Evolutionary conservation across 164 flowering plant genomes (phyloP).

Genomic region (Litsea cubeba): DNA sequence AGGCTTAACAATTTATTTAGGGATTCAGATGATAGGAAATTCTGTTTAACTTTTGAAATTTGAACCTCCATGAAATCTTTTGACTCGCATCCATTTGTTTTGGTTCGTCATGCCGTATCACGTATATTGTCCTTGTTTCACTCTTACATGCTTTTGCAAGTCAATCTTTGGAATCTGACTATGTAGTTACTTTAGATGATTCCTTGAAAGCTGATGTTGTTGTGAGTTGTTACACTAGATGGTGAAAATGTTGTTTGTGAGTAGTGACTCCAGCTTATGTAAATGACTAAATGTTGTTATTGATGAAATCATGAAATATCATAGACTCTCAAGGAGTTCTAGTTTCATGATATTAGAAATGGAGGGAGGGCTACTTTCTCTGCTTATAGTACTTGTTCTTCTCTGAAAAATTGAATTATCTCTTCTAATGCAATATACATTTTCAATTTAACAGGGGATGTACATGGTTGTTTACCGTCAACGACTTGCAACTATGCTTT

Average conservation of each 20-base stretch:
- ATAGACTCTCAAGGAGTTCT: not conserved
- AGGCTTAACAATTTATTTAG: not conserved
- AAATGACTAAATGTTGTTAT: not conserved
- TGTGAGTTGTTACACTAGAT: not conserved
- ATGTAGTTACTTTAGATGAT: not conserved
- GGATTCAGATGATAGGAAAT: not conserved
- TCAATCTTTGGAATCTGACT: not conserved
- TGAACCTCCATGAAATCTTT: not conserved
- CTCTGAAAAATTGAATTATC: not conserved
- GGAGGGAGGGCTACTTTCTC: not conserved
- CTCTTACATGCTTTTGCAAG: not conserved
- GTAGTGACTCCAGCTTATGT: not conserved
- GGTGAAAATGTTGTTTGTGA: not conserved
- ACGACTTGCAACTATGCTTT: constrained; percentile 68
- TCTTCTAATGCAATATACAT: constrained; percentile 5
- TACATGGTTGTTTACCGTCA: constrained; percentile 78
- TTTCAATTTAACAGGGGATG: constrained; percentile 54
- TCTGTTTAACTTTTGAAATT: not conserved
- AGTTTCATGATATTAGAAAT: not conserved
- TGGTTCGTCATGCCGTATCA: not conserved
- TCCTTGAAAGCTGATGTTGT: not conserved
- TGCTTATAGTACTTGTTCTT: not conserved
- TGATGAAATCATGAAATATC: not conserved
- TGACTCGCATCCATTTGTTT: not conserved
- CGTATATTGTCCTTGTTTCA: too few relatives aligned